phyloP scores from a whole-genome alignment of 495 filamentous ascomycete species.

The Cercophora sp. region DNA sequence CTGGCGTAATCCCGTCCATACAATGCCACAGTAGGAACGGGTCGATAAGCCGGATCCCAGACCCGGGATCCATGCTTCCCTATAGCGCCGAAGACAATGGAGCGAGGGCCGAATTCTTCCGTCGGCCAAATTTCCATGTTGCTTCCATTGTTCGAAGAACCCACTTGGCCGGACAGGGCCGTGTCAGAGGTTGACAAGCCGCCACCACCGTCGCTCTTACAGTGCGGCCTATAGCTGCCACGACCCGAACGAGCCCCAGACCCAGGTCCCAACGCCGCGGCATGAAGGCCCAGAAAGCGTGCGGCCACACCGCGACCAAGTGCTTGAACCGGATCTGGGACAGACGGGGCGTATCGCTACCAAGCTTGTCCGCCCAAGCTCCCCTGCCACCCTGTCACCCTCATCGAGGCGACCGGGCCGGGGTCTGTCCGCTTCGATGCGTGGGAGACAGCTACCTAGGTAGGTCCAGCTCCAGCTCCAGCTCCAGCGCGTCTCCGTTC shows the following conservation, averaged over 20 bases:
- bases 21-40: not conserved
- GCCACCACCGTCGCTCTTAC: slow-evolving; percentile 2
- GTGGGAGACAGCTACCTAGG: no score
- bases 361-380: slow-evolving; percentile 4
- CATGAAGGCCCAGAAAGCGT: slow-evolving; percentile 11
- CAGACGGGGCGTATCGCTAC: slow-evolving; percentile 18
- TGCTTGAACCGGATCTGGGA: slow-evolving; percentile 18
- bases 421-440: no score
- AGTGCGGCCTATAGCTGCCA: slow-evolving; percentile 1
- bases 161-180: not conserved
- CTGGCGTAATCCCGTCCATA: no score
- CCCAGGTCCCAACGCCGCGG: slow-evolving; percentile 8
- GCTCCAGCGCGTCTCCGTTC: no score
- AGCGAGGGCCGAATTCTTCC: not conserved
- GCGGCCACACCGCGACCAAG: slow-evolving; percentile 15
- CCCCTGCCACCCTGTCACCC: no score
- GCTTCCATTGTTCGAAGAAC: not conserved
- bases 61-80: not conserved
- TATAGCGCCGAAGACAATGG: not conserved
- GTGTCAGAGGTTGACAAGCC: slow-evolving; percentile 1
- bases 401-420: no score
- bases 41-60: not conserved
- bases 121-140: not conserved
- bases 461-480: no score
- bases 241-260: slow-evolving; percentile 6